Percentiles rank a stretch among this genome's conserved stretches.
These are phyloP conservation scores for Lophiotrema nucula DNA, from an alignment of 495 filamentous ascomycete genomes.

Conservation along the genomic window DNA sequence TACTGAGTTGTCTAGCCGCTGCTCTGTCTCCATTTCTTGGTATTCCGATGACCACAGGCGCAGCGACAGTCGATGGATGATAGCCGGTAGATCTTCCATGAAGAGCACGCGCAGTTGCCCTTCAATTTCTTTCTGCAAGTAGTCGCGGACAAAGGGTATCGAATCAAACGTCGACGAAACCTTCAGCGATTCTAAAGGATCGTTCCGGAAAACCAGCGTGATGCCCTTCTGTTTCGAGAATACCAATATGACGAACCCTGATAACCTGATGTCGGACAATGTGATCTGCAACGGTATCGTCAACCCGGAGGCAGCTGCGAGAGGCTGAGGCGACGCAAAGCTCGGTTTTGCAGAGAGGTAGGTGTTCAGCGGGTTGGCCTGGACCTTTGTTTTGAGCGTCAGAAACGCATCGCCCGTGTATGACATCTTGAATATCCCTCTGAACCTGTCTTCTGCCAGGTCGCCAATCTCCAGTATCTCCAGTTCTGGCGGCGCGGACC, in stretches of 20 bases:
- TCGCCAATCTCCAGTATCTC: slow-evolving; percentile 98
- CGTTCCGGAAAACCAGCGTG: slow-evolving; percentile 95
- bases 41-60: slow-evolving; percentile 89
- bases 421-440: slow-evolving; percentile 98
- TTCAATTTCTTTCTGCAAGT: slow-evolving; percentile 95
- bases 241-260: slow-evolving; percentile 94
- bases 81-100: slow-evolving; percentile 96
- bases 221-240: slow-evolving; percentile 97
- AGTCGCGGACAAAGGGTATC: slow-evolving; percentile 96
- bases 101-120: slow-evolving; percentile 86
- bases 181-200: slow-evolving; percentile 95
- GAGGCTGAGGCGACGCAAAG: slow-evolving; percentile 86
- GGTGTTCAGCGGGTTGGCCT: slow-evolving; percentile 96
- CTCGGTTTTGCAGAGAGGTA: slow-evolving; percentile 86
- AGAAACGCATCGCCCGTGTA: slow-evolving; percentile 93
- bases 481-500: slow-evolving; percentile 83
- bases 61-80: slow-evolving; percentile 89
- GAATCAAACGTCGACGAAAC: slow-evolving; percentile 98
- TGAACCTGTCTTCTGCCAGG: slow-evolving; percentile 92
- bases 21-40: slow-evolving; percentile 59
- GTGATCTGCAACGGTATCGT: slow-evolving; percentile 97
- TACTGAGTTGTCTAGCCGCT: slow-evolving; percentile 46
- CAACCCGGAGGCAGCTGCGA: slow-evolving; percentile 89
- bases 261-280: slow-evolving; percentile 92
- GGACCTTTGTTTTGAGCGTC: slow-evolving; percentile 90